Evolutionary conservation across 306 rosid genomes (phyloP).

Genomic region (Delonix regia): DNA sequence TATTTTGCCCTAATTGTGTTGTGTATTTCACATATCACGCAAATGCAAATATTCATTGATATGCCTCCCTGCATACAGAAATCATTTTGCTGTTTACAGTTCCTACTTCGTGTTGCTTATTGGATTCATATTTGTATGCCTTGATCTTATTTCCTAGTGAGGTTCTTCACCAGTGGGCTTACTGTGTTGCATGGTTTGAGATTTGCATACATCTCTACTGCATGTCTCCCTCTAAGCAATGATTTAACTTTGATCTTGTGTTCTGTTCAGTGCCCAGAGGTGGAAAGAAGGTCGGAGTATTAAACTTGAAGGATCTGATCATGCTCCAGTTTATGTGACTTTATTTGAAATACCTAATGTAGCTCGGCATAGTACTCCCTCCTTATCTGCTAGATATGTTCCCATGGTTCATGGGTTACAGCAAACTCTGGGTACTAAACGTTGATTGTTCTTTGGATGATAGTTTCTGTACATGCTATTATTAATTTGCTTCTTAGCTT

Average conservation of each 20-base stretch:
- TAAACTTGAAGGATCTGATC: conserved; percentile 92
- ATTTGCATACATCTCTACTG: conserved; percentile 28
- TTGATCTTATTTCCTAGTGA: neutral
- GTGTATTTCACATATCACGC: neutral
- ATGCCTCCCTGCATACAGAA: neutral
- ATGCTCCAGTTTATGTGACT: conserved; percentile 81
- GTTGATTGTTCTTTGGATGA: conserved; percentile 29
- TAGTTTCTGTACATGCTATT: neutral
- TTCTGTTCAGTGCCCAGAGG: conserved; percentile 47
- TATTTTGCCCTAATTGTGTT: neutral
- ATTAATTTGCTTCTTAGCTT: conserved; percentile 21
- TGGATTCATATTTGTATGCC: neutral
- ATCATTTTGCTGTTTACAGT: neutral
- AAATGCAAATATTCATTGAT: neutral
- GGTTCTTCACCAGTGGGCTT: conserved; percentile 15
- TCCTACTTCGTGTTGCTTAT: neutral
- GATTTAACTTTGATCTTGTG: conserved; percentile 31
- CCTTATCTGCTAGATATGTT: conserved; percentile 82
- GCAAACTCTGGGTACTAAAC: conserved; percentile 56
- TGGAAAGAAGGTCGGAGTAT: conserved; percentile 81
- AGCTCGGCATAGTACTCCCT: conserved; percentile 72
- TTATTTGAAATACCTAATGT: conserved; percentile 67
- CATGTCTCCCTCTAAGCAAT: conserved; percentile 25
- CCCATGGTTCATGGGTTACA: conserved; percentile 59
- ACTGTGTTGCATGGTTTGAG: conserved; percentile 11